Evolutionary conservation across 2,329 filamentous ascomycete species (phyloP).

Genomic region (Samsoniella hepiali): DNA sequence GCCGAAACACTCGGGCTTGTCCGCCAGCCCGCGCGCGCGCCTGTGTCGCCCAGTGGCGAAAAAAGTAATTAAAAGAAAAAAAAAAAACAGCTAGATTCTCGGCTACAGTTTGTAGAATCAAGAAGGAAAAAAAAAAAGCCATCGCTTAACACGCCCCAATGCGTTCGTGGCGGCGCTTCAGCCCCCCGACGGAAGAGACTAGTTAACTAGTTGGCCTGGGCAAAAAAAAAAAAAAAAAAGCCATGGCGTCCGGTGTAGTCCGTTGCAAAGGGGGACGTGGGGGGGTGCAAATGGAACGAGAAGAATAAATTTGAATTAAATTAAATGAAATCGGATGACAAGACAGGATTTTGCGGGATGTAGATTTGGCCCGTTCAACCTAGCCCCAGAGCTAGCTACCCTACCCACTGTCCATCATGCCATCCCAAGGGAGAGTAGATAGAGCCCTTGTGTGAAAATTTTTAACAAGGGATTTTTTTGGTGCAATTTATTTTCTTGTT

Average conservation of each 20-base stretch:
- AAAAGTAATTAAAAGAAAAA: not conserved
- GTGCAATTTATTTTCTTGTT: not conserved
- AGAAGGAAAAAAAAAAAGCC: not conserved
- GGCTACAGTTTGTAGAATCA: not conserved
- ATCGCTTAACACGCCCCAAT: not conserved
- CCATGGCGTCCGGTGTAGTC: not conserved
- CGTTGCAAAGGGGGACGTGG: not conserved
- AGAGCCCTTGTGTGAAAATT: not conserved
- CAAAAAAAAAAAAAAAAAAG: too few species aligned
- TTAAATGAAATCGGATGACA: not conserved
- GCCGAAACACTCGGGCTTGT: conserved; percentile 3
- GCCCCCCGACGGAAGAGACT: not conserved
- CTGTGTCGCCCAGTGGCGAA: not conserved
- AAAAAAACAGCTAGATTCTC: not conserved
- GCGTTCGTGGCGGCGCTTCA: not conserved
- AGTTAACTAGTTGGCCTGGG: not conserved
- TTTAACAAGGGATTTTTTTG: not conserved
- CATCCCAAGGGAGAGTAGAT: not conserved
- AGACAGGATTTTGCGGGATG: not conserved
- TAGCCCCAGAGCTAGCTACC: conserved; percentile 6
- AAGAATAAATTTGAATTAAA: not conserved
- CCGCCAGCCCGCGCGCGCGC: not conserved
- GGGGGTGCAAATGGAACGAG: not conserved
- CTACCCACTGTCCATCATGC: too few species aligned
- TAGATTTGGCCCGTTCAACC: conserved; percentile 7